Evolutionary conservation across 2,329 filamentous ascomycete species (phyloP), one percentile per base, ranked within the genome.

Genomic region (Fusarium avenaceum): DNA sequence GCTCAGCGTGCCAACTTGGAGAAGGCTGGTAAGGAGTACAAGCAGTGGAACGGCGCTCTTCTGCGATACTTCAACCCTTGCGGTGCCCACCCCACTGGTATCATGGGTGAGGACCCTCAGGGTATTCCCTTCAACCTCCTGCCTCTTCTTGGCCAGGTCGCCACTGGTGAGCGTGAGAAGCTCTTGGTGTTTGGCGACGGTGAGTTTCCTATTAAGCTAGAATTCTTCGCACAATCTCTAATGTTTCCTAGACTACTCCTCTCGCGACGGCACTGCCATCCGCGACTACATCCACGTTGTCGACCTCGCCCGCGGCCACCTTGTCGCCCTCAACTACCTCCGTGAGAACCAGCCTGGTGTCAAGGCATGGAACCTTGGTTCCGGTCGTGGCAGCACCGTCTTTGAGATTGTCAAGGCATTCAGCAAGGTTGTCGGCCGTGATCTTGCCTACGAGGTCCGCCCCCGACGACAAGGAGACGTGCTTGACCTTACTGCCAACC

Each of bases 331-430:
- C 72, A 94, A 96, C 83, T 93, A 96, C 83, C 90, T 97, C 50
- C 91, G 92, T 73, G 86, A 92, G 70, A 84, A 95, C 72, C 87
- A 93, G 75, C 95, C 96, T 19, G 96, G 96, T 57, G 92, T 97
- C 71, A 92, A 93, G 78, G 94, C 94, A 57, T 99, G 95, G 95
- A 99, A 99, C 82, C 80, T 99, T 72, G 96, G 96, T 60, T 97
- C 94, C 1, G 96, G 96, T 65, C 93, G 91, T 73, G 96, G 96
- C 72, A 96, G 92, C 81, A 99, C 96, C 22, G 96, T 99, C 58
- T 96, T 94, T 77, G 94, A 99, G 79, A 99, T 99, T 84, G 90
- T 99, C 87, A 93, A 95, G 72, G 94, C 96, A 54, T 99, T 99
- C 84, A 92, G 90, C 81, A 82, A 87, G 50, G 93, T 93, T 19